Evolutionary conservation across 768 basidiomycete species (phyloP).

Genomic region (Podaxis sp.): DNA sequence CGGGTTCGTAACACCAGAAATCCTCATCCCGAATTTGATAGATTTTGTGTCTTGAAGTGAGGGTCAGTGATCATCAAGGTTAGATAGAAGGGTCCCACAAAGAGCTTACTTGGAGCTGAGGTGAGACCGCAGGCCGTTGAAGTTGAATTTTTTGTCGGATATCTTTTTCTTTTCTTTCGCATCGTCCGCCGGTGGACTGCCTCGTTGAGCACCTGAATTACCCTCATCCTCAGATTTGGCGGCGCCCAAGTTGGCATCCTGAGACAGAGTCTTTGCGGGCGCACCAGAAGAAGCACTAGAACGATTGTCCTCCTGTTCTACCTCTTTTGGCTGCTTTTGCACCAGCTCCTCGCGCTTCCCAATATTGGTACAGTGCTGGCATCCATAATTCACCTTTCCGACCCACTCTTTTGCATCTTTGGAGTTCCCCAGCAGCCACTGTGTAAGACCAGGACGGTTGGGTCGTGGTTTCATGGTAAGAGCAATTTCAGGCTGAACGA

Average conservation of each 20-base stretch:
- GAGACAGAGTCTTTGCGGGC: not conserved
- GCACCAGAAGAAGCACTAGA: not conserved
- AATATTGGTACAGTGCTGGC: constrained; percentile 46
- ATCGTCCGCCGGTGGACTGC: not conserved
- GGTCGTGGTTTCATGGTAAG: not conserved
- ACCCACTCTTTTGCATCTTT: constrained; percentile 24
- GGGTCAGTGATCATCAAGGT: not conserved
- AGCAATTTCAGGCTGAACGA: constrained; percentile 19
- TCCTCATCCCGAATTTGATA: constrained; percentile 4
- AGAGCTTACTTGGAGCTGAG: constrained; percentile 54
- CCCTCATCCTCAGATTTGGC: not conserved
- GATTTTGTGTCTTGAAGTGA: constrained; percentile 39
- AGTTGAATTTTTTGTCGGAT: constrained; percentile 33
- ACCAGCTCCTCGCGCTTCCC: not conserved
- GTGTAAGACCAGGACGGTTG: constrained; percentile 17
- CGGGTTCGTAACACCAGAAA: not conserved
- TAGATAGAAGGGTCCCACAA: not conserved
- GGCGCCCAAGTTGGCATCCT: not conserved
- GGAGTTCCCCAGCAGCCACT: constrained; percentile 18
- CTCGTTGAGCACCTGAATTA: not conserved
- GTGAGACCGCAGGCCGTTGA: constrained; percentile 63
- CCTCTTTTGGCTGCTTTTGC: not conserved
- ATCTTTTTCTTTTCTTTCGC: constrained; percentile 14
- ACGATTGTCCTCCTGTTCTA: not conserved
- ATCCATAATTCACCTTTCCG: constrained; percentile 42